Evolutionary conservation across 2,329 filamentous ascomycete species (phyloP).

Genomic region (Gaeumannomyces tritici): DNA sequence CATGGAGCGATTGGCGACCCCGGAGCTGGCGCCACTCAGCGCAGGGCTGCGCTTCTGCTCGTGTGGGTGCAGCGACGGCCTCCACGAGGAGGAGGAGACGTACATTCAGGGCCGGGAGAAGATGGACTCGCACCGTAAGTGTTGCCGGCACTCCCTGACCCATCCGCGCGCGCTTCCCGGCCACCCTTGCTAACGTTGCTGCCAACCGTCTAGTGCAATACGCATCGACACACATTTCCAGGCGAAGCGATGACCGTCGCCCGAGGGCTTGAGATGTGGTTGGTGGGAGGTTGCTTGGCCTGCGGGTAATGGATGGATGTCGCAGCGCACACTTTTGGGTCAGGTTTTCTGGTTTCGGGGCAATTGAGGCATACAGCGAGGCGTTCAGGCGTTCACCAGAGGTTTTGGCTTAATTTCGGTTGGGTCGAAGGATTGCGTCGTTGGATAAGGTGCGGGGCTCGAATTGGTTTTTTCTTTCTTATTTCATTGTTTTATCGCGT

Average conservation of each 20-base stretch:
- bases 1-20: conserved; percentile 1
- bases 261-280: no score
- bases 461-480: background rate
- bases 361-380: background rate
- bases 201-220: background rate
- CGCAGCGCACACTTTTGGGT: background rate
- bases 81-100: conserved; percentile 2
- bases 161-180: background rate
- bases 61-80: conserved; percentile 1
- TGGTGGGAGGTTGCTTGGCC: background rate
- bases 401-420: background rate
- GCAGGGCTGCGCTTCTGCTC: conserved; percentile 4
- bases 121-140: conserved; percentile 3
- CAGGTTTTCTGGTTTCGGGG: background rate
- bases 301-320: background rate
- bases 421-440: background rate
- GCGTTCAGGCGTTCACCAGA: background rate
- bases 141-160: background rate
- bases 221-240: background rate
- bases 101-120: background rate
- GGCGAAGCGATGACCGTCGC: background rate
- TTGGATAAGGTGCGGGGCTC: background rate
- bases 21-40: conserved; percentile 3
- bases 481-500: background rate
- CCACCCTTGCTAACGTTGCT: background rate